These are phyloP conservation scores for Juncus effusus DNA, from an alignment of 176 grass and related monocot species.

Conservation along the genomic window DNA sequence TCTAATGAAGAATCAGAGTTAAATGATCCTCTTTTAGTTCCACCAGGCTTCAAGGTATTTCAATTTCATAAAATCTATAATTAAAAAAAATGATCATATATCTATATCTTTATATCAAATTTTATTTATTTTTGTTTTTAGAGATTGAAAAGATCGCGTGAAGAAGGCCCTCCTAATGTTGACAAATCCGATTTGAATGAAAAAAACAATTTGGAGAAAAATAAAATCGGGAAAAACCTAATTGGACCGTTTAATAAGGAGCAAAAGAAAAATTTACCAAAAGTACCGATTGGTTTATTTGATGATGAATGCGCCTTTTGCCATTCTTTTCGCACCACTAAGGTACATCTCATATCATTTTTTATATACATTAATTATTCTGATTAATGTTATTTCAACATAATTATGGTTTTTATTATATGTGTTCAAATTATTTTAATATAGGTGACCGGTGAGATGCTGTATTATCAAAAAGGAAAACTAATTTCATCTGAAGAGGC, in stretches of 20 bases:
- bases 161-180: neutral
- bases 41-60: conserved; percentile 8
- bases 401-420: neutral
- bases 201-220: neutral
- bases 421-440: neutral
- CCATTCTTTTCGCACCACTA: conserved; percentile 5
- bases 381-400: too few species aligned
- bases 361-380: neutral
- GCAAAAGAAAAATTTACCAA: neutral
- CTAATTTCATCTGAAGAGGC: neutral
- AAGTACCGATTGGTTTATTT: conserved; percentile 4
- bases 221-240: neutral
- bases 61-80: neutral
- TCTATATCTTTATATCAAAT: too few species aligned
- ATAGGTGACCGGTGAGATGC: neutral
- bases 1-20: neutral
- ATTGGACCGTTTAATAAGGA: neutral
- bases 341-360: conserved; percentile 7
- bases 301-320: conserved; percentile 17
- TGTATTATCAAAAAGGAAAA: neutral
- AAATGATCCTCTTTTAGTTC: neutral
- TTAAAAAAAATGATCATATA: too few species aligned
- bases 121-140: neutral
- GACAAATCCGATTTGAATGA: neutral
- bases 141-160: neutral